These are phyloP conservation scores for Xylaria sp. DNA, from an alignment of 2,329 filamentous ascomycete genomes.

Conservation along the genomic window DNA sequence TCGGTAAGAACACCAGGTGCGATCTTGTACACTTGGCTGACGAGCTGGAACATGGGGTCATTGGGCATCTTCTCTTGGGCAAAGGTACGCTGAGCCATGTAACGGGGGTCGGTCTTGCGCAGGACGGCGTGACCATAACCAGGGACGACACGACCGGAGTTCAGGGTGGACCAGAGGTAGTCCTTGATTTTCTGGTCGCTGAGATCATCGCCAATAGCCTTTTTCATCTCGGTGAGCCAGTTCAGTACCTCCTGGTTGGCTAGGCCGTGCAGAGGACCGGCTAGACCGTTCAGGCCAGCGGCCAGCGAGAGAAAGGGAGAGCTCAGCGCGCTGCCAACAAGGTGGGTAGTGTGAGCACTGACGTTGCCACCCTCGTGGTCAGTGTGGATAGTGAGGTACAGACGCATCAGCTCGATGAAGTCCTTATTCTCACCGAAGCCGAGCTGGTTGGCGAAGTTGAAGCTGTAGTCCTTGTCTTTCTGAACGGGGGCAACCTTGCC, in stretches of 20 bases:
- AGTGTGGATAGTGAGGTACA: constrained; percentile 99
- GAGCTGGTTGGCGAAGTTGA: constrained; percentile 99
- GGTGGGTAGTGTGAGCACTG: constrained; percentile 96
- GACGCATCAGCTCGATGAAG: constrained; percentile 97
- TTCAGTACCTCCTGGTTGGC: constrained; percentile 99
- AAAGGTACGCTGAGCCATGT: constrained; percentile 97
- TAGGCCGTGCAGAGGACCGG: constrained; percentile 96
- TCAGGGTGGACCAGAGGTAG: constrained; percentile 98
- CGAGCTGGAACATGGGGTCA: constrained; percentile 99
- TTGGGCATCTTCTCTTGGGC: constrained; percentile 91
- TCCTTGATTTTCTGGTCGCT: constrained; percentile 97
- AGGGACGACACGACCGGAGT: constrained; percentile 93
- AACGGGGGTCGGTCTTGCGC: constrained; percentile 99
- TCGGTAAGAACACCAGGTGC: constrained; percentile 96
- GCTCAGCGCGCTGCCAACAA: constrained; percentile 95
- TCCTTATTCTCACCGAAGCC: constrained; percentile 94
- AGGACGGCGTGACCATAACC: constrained; percentile 99
- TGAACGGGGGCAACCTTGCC: constrained; percentile 95
- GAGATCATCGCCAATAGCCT: constrained; percentile 89
- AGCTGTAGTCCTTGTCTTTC: constrained; percentile 99
- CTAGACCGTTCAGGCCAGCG: constrained; percentile 97
- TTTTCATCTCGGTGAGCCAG: constrained; percentile 99
- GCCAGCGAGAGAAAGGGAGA: constrained; percentile 97
- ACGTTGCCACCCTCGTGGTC: constrained; percentile 99
- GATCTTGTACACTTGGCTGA: constrained; percentile 99